These are phyloP conservation scores for Podila epicladia DNA, from an alignment of 192 early-diverging fungal species.

Conservation along the genomic window DNA sequence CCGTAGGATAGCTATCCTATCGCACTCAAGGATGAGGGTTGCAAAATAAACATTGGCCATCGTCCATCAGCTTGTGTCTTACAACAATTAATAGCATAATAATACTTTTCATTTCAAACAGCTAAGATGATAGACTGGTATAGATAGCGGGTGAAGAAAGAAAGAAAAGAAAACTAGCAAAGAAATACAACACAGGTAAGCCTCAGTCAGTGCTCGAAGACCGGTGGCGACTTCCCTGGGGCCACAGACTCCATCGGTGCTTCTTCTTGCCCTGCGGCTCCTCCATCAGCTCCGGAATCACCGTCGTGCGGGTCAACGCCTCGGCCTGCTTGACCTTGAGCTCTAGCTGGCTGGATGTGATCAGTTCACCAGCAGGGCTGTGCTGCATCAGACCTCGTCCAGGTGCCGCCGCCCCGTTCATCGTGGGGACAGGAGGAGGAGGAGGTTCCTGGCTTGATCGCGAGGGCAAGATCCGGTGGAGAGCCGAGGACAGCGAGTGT, in stretches of 20 bases:
- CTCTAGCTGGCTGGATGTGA: background rate
- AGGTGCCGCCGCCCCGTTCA: background rate
- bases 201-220: background rate
- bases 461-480: constrained; percentile 1
- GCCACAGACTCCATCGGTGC: constrained; percentile 5
- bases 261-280: background rate
- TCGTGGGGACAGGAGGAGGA: background rate
- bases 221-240: background rate
- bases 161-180: no score
- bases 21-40: no score
- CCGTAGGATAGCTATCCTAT: no score
- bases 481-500: background rate
- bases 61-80: no score
- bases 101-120: no score
- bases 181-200: no score
- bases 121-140: no score
- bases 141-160: no score
- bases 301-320: background rate
- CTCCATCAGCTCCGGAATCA: background rate
- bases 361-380: background rate
- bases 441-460: background rate
- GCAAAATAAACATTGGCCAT: no score
- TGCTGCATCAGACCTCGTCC: background rate
- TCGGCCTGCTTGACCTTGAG: background rate
- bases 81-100: no score